Base-by-base conservation (phyloP, 306 rosid genomes). In the Morella rubra region DNA sequence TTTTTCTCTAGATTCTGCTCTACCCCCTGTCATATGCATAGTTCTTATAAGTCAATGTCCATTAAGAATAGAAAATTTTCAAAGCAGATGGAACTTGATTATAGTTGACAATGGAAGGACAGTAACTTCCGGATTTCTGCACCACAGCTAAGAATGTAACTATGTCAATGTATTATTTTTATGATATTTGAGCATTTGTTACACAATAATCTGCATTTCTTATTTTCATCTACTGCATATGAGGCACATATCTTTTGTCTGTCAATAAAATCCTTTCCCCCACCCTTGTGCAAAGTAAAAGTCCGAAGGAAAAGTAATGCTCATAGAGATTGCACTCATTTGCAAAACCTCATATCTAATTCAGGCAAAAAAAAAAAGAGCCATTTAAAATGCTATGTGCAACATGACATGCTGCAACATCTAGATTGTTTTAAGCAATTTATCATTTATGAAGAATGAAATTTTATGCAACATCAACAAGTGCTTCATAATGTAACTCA, bases 1-100 rank as follows among this genome's bases (percentile, higher is more conserved):
- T 87, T 87, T 82, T 40, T 77, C 20, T 91, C 86, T 77, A 91
- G 86, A 81, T 89, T 87, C 72, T 73, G 61, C 75, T 85, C 84
- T 76, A 89, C 58, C 56, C 92, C 92, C 97, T 91, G 93, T 77
- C 61, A 65, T 42, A 82, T 74, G 59, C 80, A 74, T 66, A 50
- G 75, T 56, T 37, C 75, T 70, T 73, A 37, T 44, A 79, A 27
- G 67, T 79, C 67, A 79, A 62, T 52, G 15, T 72, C 52, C 53
- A 67, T 56, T 70, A 44, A 47, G 41, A 71, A 61, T 19, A 37
- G 6, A 61, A 14, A 32, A 61, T 32, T 13, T 58, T 12, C 4
- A 0, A 22, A 9, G 12, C 14, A 37, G 37, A 62, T 37, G 69
- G 69, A 62, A 11, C 13, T 15, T 14, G 13, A 14, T 20, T 32